phyloP scores from a whole-genome alignment of 257 asterid species.

The Solanum tarapatanum region DNA sequence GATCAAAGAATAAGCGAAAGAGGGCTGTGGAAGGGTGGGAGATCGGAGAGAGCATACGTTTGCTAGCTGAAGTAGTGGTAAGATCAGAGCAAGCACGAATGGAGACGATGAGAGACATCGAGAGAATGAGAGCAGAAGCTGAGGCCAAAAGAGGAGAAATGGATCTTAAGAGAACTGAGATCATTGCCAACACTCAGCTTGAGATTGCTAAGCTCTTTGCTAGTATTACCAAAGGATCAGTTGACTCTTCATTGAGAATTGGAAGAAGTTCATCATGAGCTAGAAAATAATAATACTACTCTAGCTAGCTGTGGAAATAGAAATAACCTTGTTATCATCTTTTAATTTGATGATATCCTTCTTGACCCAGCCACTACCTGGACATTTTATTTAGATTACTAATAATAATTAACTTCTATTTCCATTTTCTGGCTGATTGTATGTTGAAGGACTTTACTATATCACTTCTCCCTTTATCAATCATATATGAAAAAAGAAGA shows the following conservation, averaged over 20 bases:
- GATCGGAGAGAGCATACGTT: constrained; percentile 57
- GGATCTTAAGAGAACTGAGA: constrained; percentile 65
- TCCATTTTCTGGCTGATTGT: not conserved
- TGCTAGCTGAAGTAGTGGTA: constrained; percentile 64
- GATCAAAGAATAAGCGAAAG: constrained; percentile 19
- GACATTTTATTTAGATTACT: not conserved
- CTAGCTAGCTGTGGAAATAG: not conserved
- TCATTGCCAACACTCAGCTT: constrained; percentile 63
- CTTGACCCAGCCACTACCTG: not conserved
- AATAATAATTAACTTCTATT: not conserved
- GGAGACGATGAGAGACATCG: constrained; percentile 68
- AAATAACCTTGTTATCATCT: not conserved
- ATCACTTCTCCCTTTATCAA: not conserved
- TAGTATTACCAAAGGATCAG: constrained; percentile 19
- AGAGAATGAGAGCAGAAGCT: constrained; percentile 64
- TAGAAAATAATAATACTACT: not conserved
- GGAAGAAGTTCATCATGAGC: constrained; percentile 24
- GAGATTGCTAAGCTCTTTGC: constrained; percentile 70
- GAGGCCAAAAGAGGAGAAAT: constrained; percentile 70
- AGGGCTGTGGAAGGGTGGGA: constrained; percentile 21
- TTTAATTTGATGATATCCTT: not conserved
- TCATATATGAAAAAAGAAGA: not conserved
- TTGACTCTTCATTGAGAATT: constrained; percentile 33
- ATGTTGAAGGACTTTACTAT: not conserved
- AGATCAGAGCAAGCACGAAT: constrained; percentile 61